Conservation (phyloP, 139 green algal genomes). For the Diplosphaera chodatii region DNA sequence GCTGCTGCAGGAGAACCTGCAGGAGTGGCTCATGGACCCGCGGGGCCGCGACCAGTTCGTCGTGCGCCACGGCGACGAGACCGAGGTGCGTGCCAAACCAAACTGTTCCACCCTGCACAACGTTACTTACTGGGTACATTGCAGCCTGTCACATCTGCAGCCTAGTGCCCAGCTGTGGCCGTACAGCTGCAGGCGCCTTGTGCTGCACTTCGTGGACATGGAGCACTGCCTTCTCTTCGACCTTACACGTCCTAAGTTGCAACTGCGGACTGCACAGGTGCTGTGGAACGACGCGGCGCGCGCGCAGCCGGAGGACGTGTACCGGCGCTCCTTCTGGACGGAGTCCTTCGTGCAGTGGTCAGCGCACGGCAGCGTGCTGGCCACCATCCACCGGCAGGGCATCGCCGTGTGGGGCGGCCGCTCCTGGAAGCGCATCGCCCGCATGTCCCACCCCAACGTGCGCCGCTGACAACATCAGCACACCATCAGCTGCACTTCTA, state of each 20-base stretch:
- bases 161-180: too few species aligned
- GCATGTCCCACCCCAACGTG: slow-evolving; percentile 53
- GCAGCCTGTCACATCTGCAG: too few species aligned
- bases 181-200: too few species aligned
- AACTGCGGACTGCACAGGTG: not conserved
- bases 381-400: slow-evolving; percentile 86
- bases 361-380: slow-evolving; percentile 69
- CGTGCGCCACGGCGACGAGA: slow-evolving; percentile 77
- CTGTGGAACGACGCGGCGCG: slow-evolving; percentile 69
- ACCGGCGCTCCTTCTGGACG: slow-evolving; percentile 78
- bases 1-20: slow-evolving; percentile 66
- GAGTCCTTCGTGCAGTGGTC: slow-evolving; percentile 93
- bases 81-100: slow-evolving; percentile 45
- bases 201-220: too few species aligned
- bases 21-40: slow-evolving; percentile 85
- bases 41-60: slow-evolving; percentile 92
- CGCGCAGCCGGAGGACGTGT: slow-evolving; percentile 33
- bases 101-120: slow-evolving; percentile 13
- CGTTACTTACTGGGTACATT: too few species aligned
- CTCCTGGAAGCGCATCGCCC: slow-evolving; percentile 57
- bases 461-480: too few species aligned
- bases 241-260: too few species aligned
- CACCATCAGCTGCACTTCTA: too few species aligned
- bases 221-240: too few species aligned
- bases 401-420: slow-evolving; percentile 86